phyloP scores from a whole-genome alignment of 2,329 filamentous ascomycete genomes.

The Pseudocercospora cruenta region DNA sequence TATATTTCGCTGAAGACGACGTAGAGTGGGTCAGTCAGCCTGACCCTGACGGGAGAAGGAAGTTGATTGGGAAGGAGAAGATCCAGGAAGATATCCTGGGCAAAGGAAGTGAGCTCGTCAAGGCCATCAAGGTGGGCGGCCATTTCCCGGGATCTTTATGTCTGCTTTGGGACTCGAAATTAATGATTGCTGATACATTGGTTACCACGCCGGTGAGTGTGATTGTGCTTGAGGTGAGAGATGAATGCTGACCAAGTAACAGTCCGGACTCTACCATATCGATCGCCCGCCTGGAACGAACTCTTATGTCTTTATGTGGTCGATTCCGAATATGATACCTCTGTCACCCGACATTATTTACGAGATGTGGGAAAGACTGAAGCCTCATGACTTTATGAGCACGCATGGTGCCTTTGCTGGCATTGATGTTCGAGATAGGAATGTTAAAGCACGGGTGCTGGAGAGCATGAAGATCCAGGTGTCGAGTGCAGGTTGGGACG shows the following conservation, averaged over 20 bases:
- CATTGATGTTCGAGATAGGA: slow-evolving; percentile 60
- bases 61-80: slow-evolving; percentile 48
- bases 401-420: slow-evolving; percentile 70
- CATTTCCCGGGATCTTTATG: slow-evolving; percentile 79
- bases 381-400: slow-evolving; percentile 63
- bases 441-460: slow-evolving; percentile 67
- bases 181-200: slow-evolving; percentile 80
- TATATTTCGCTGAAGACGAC: slow-evolving; percentile 71
- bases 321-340: slow-evolving; percentile 74
- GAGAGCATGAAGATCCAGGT: slow-evolving; percentile 79
- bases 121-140: slow-evolving; percentile 71
- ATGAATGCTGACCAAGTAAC: neutral
- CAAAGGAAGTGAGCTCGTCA: slow-evolving; percentile 50
- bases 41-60: slow-evolving; percentile 46
- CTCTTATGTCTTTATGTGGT: slow-evolving; percentile 74
- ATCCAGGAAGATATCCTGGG: slow-evolving; percentile 38
- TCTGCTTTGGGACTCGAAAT: slow-evolving; percentile 60
- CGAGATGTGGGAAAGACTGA: slow-evolving; percentile 71
- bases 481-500: slow-evolving; percentile 36
- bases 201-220: slow-evolving; percentile 65
- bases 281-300: slow-evolving; percentile 50
- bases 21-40: slow-evolving; percentile 62
- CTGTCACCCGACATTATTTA: slow-evolving; percentile 65
- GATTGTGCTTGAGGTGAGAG: neutral
- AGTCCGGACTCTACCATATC: slow-evolving; percentile 44